Conservation (phyloP, 805 yeast species). For the Wickerhamiella lipophila region DNA sequence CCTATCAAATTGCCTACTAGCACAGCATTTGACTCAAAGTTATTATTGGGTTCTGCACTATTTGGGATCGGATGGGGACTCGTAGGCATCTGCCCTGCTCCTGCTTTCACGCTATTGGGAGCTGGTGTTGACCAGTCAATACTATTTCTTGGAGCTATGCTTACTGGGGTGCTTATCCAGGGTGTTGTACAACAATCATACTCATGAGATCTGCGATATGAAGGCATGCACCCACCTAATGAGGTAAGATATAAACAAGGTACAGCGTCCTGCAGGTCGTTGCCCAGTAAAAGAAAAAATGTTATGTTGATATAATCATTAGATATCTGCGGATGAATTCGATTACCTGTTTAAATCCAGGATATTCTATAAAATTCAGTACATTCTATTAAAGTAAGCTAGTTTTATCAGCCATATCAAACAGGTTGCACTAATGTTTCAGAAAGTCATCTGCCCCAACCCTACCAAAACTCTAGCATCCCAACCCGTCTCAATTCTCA, state of each 20-base stretch:
- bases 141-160: conserved; percentile 6
- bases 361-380: too few species aligned
- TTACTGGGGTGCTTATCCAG: conserved; percentile 1
- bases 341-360: too few species aligned
- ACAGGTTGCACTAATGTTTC: background rate
- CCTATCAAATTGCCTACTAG: conserved; percentile 3
- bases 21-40: background rate
- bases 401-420: background rate
- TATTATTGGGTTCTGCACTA: conserved; percentile 1
- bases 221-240: background rate
- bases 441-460: conserved; percentile 1
- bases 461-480: conserved; percentile 4
- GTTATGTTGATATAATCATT: too few species aligned
- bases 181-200: background rate
- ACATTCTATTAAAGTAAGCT: background rate
- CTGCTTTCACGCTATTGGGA: conserved; percentile 5
- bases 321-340: too few species aligned
- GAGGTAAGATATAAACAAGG: conserved; percentile 9
- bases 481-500: background rate
- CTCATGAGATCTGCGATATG: background rate
- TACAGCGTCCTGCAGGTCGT: background rate
- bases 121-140: background rate
- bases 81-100: conserved; percentile 12
- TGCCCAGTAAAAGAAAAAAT: background rate
- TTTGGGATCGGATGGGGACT: conserved; percentile 13